A percentile compares a stretch with the other conserved stretches of the same genome.
Conservation (phyloP, 2,329 filamentous ascomycete genomes). For the Huntiella omanensis region DNA sequence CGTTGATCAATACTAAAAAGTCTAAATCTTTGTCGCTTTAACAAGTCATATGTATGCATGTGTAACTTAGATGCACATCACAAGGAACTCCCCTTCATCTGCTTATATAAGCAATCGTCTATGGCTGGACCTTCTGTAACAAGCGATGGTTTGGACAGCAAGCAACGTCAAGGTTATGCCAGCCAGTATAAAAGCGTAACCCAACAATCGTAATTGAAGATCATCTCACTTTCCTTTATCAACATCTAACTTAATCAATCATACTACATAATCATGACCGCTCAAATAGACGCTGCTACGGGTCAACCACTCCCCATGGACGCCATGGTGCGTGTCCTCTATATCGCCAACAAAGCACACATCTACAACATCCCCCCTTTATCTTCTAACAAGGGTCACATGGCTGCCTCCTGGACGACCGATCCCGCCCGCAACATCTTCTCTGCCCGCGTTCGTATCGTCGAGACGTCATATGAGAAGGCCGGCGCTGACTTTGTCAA, state of each 20-base stretch:
- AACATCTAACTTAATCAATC: no score
- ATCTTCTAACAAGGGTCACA: conserved; percentile 60
- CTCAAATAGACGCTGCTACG: conserved; percentile 47
- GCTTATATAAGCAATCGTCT: no score
- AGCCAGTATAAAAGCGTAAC: neutral
- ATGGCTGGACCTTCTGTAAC: no score
- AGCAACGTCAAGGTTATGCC: no score
- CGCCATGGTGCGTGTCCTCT: conserved; percentile 72
- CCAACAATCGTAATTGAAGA: neutral
- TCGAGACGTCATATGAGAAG: conserved; percentile 49
- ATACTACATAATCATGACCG: conserved; percentile 31
- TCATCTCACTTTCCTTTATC: no score
- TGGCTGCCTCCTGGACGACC: conserved; percentile 57
- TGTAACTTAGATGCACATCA: no score
- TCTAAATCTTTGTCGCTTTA: no score
- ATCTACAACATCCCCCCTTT: conserved; percentile 77
- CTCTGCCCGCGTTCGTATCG: conserved; percentile 59
- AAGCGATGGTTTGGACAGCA: no score
- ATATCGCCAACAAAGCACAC: conserved; percentile 55
- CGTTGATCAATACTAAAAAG: no score
- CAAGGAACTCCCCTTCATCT: no score
- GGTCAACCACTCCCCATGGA: conserved; percentile 48
- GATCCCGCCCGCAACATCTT: conserved; percentile 61
- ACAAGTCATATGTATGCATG: no score
- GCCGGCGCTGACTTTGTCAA: conserved; percentile 35